Conservation (phyloP, 345 rosid genomes). For the Boechera stricta region DNA sequence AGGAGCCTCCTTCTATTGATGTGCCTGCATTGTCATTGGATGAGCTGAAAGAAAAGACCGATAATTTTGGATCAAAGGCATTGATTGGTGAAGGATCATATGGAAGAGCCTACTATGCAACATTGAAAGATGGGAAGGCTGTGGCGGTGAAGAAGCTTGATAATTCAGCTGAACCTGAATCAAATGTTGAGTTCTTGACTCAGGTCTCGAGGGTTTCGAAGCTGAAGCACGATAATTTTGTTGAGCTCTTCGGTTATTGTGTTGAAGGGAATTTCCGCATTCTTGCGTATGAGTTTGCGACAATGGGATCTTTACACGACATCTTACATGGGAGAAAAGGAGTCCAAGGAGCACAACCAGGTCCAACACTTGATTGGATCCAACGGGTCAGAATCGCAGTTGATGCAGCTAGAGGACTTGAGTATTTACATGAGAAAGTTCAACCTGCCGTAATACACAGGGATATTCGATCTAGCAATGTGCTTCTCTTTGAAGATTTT, state of each 20-base stretch:
- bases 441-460: constrained; percentile 90
- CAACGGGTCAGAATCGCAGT: constrained; percentile 92
- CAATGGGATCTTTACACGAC: constrained; percentile 98
- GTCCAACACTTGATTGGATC: constrained; percentile 98
- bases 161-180: constrained; percentile 77
- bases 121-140: constrained; percentile 62
- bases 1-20: constrained; percentile 67
- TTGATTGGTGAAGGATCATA: constrained; percentile 93
- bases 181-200: constrained; percentile 78
- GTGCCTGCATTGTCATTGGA: constrained; percentile 66
- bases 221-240: constrained; percentile 78
- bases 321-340: constrained; percentile 98
- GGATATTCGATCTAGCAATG: constrained; percentile 96
- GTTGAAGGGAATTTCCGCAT: constrained; percentile 89
- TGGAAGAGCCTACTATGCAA: constrained; percentile 86
- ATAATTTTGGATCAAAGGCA: constrained; percentile 64
- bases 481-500: constrained; percentile 92
- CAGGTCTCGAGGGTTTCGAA: constrained; percentile 95
- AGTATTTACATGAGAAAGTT: constrained; percentile 90
- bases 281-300: constrained; percentile 94
- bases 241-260: constrained; percentile 84
- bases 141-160: constrained; percentile 91
- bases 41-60: constrained; percentile 70
- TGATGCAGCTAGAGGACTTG: constrained; percentile 95
- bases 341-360: constrained; percentile 98